A percentile compares a stretch with the other conserved stretches of the same genome.
Conservation (phyloP, 2,329 filamentous ascomycete genomes). For the Iodosphaeria phyllophila region DNA sequence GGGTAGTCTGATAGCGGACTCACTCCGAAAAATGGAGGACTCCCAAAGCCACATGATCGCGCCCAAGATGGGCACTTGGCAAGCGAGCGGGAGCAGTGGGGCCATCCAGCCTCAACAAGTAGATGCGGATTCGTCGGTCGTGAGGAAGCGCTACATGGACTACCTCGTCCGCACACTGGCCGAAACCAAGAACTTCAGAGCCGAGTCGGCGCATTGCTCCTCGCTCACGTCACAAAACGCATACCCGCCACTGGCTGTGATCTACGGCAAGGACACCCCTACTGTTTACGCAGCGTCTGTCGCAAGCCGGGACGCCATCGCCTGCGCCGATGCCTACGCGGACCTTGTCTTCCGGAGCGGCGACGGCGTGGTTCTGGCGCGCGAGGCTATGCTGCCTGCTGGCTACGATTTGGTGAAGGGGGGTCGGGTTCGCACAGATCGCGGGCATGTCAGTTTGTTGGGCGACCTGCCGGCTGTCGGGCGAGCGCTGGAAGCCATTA, state of each 20-base stretch:
- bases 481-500: constrained; percentile 48
- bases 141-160: constrained; percentile 25
- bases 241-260: constrained; percentile 66
- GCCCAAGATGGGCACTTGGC: constrained; percentile 4
- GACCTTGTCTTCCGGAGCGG: constrained; percentile 73
- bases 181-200: constrained; percentile 56
- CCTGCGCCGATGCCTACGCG: constrained; percentile 62
- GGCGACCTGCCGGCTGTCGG: constrained; percentile 74
- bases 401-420: constrained; percentile 60
- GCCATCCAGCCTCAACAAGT: constrained; percentile 7
- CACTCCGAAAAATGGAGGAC: constrained; percentile 22
- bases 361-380: constrained; percentile 75
- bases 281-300: constrained; percentile 74
- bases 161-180: constrained; percentile 64
- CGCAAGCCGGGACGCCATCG: constrained; percentile 51
- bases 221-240: constrained; percentile 42
- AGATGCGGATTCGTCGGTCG: constrained; percentile 32
- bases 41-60: constrained; percentile 10
- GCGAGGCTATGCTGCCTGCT: constrained; percentile 66
- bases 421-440: constrained; percentile 60
- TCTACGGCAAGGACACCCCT: constrained; percentile 75
- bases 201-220: constrained; percentile 46
- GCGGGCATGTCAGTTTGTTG: constrained; percentile 73
- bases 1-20: constrained; percentile 11
- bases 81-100: not conserved